Evolutionary conservation across 1,139 yeast species (phyloP).

Genomic region (Suhomyces kunorum): DNA sequence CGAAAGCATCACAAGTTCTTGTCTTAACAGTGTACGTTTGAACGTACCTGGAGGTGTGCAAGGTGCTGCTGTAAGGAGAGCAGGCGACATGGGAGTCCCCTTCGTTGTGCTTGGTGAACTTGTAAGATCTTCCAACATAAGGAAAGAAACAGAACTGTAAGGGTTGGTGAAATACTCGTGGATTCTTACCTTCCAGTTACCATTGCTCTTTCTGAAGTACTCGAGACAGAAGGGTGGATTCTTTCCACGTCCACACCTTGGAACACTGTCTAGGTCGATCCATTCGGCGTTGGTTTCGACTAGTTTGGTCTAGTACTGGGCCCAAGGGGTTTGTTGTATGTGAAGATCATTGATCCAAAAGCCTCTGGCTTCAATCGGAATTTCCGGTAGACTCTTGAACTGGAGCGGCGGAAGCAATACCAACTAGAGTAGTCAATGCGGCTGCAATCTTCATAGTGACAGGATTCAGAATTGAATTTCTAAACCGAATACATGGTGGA

Average conservation of each 20-base stretch:
- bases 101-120: neutral
- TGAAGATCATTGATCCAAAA: too few species aligned
- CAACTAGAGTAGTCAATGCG: too few species aligned
- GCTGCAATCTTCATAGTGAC: too few species aligned
- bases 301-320: neutral
- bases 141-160: neutral
- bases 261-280: neutral
- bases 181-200: neutral
- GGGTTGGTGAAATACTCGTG: neutral
- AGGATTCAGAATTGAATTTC: too few species aligned
- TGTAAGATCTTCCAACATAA: neutral
- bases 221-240: neutral
- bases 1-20: constrained; percentile 1
- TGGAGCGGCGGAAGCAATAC: too few species aligned
- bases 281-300: neutral
- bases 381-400: neutral
- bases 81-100: neutral
- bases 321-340: neutral
- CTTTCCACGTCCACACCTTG: neutral
- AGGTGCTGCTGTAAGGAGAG: neutral
- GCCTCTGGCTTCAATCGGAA: too few species aligned
- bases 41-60: constrained; percentile 1
- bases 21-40: constrained; percentile 1
- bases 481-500: too few species aligned
- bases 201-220: neutral